Evolutionary conservation across 2,329 filamentous ascomycete genomes (phyloP).

Genomic region (Hypoxylon sp.): DNA sequence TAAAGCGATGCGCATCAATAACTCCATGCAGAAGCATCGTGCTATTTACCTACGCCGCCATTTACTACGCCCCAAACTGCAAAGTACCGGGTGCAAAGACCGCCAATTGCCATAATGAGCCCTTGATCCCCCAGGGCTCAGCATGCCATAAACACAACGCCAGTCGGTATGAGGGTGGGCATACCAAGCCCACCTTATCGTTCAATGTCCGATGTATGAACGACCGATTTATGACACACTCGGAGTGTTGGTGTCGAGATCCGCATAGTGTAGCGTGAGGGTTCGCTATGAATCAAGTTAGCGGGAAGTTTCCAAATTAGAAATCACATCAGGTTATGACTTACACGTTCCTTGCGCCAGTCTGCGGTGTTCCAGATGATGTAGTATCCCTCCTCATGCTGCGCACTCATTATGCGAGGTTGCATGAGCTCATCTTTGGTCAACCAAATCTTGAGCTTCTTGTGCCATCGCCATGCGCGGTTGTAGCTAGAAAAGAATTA

Average conservation of each 20-base stretch:
- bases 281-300: constrained; percentile 57
- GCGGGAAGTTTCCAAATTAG: not conserved
- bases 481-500: constrained; percentile 57
- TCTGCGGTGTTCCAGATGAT: constrained; percentile 70
- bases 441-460: constrained; percentile 71
- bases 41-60: constrained; percentile 13
- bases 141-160: constrained; percentile 41
- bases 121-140: constrained; percentile 32
- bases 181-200: constrained; percentile 24
- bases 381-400: constrained; percentile 71
- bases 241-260: constrained; percentile 60
- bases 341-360: constrained; percentile 71
- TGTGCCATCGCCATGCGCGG: constrained; percentile 74
- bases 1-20: constrained; percentile 16
- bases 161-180: constrained; percentile 27
- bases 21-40: constrained; percentile 10
- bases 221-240: constrained; percentile 27
- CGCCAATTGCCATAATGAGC: constrained; percentile 25
- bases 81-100: constrained; percentile 21
- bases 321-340: constrained; percentile 40
- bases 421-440: constrained; percentile 74
- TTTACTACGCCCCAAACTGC: constrained; percentile 15
- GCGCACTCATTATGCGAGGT: constrained; percentile 65
- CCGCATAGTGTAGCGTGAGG: constrained; percentile 67
- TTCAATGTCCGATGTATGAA: constrained; percentile 24